A percentile compares a stretch with the other conserved stretches of the same genome.
These are phyloP conservation scores for Penicillium cinerascens DNA, from an alignment of 495 filamentous ascomycete species.

Conservation along the genomic window DNA sequence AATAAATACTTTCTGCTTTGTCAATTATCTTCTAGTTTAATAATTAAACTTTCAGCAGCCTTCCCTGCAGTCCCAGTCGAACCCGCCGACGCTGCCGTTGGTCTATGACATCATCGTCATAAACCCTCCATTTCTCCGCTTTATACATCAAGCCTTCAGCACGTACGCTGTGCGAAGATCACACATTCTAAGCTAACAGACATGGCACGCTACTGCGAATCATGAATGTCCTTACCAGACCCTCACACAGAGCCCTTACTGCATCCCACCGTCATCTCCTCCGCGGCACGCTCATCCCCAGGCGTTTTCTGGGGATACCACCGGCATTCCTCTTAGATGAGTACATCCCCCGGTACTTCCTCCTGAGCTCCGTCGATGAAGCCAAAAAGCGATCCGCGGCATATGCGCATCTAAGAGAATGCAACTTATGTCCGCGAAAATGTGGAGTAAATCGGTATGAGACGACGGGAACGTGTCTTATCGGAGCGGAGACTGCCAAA, in stretches of 20 bases:
- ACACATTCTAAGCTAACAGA: background rate
- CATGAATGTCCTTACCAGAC: slow-evolving; percentile 15
- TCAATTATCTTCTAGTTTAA: background rate
- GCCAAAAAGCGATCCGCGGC: slow-evolving; percentile 63
- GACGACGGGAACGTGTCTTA: slow-evolving; percentile 68
- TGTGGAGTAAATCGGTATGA: slow-evolving; percentile 74
- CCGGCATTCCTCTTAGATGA: slow-evolving; percentile 73
- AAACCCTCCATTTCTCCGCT: background rate
- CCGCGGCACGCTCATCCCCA: slow-evolving; percentile 9
- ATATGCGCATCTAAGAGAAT: slow-evolving; percentile 65
- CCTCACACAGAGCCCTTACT: background rate
- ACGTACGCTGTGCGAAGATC: background rate
- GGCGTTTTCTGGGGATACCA: slow-evolving; percentile 60
- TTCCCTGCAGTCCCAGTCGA: background rate
- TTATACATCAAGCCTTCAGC: background rate
- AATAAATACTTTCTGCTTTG: background rate
- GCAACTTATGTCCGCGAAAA: slow-evolving; percentile 70
- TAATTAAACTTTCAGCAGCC: background rate
- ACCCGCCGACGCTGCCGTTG: background rate
- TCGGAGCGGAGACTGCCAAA: slow-evolving; percentile 64
- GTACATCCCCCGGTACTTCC: slow-evolving; percentile 64
- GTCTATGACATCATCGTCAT: background rate
- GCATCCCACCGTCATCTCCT: background rate
- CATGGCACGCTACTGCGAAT: background rate
- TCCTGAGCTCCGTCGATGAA: slow-evolving; percentile 55